phyloP scores from a whole-genome alignment of 2,329 filamentous ascomycete species.

The Pseudogymnoascus sp. region DNA sequence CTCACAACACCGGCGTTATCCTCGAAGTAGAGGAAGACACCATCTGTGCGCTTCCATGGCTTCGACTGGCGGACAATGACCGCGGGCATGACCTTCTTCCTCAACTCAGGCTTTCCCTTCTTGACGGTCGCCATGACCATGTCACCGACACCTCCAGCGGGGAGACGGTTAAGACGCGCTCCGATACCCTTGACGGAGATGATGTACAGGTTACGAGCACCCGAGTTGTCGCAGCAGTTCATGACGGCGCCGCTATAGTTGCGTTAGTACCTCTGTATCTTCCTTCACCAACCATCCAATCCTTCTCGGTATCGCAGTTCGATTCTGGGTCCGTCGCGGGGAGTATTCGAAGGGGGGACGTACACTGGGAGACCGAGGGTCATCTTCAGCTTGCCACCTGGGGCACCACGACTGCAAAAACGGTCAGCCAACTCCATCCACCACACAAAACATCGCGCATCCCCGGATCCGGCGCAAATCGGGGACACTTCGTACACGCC shows the following conservation, averaged over 20 bases:
- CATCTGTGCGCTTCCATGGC: constrained; percentile 97
- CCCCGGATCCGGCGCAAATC: constrained; percentile 6
- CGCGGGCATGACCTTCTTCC: constrained; percentile 99
- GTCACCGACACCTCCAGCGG: constrained; percentile 95
- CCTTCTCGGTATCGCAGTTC: constrained; percentile 9
- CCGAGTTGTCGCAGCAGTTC: constrained; percentile 99
- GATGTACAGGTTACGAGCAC: constrained; percentile 98
- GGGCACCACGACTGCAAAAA: constrained; percentile 65
- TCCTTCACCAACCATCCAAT: constrained; percentile 9
- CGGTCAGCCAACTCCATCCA: constrained; percentile 2
- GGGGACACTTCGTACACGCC: neutral
- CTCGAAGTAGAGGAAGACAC: constrained; percentile 99
- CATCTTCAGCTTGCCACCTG: constrained; percentile 99
- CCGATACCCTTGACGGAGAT: constrained; percentile 99
- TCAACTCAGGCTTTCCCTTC: constrained; percentile 99
- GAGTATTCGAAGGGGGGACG: constrained; percentile 37
- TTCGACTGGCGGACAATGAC: constrained; percentile 98
- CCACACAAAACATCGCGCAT: constrained; percentile 4
- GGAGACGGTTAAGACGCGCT: constrained; percentile 94
- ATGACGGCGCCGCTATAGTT: constrained; percentile 82
- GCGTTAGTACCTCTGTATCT: constrained; percentile 11
- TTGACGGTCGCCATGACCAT: constrained; percentile 99
- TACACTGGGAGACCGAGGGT: constrained; percentile 99
- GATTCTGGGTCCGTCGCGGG: constrained; percentile 1
- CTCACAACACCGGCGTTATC: constrained; percentile 98